phyloP scores from a whole-genome alignment of 306 rosid genomes.

The Prosopis cineraria region DNA sequence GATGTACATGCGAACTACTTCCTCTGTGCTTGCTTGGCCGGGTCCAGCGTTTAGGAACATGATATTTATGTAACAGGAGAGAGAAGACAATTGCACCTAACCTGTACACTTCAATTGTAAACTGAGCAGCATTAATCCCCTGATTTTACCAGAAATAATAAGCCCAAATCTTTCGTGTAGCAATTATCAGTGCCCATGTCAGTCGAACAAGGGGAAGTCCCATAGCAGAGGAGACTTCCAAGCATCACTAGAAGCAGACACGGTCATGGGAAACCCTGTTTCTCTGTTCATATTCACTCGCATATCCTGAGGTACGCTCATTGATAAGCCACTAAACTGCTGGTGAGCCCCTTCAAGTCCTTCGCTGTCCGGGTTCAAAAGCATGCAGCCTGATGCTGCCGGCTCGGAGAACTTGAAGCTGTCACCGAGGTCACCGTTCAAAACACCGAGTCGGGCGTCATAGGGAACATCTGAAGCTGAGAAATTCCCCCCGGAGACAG shows the following conservation, averaged over 20 bases:
- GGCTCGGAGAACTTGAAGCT: conserved; percentile 47
- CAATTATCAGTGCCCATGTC: conserved; percentile 64
- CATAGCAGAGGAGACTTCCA: conserved; percentile 53
- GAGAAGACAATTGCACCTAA: background rate
- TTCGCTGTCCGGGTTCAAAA: conserved; percentile 43
- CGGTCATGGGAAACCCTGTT: conserved; percentile 63
- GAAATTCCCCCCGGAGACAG: conserved; percentile 34
- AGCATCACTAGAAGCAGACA: conserved; percentile 49
- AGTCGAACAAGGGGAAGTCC: conserved; percentile 56
- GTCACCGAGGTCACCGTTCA: conserved; percentile 42
- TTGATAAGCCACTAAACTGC: conserved; percentile 52
- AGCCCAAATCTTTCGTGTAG: conserved; percentile 29
- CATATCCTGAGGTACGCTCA: conserved; percentile 47
- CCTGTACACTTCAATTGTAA: conserved; percentile 45
- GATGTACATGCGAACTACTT: background rate
- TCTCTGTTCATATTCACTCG: conserved; percentile 35
- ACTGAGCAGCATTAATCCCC: conserved; percentile 34
- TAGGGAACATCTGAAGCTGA: conserved; percentile 44
- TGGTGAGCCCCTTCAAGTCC: conserved; percentile 52
- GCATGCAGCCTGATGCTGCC: conserved; percentile 46
- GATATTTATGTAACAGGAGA: conserved; percentile 23
- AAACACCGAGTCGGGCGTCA: conserved; percentile 17
- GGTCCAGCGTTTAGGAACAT: background rate
- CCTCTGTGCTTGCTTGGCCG: background rate
- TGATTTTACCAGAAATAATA: conserved; percentile 45